Evolutionary conservation across 768 basidiomycete genomes (phyloP).

Genomic region (Rhodosporidiobolus sp.): DNA sequence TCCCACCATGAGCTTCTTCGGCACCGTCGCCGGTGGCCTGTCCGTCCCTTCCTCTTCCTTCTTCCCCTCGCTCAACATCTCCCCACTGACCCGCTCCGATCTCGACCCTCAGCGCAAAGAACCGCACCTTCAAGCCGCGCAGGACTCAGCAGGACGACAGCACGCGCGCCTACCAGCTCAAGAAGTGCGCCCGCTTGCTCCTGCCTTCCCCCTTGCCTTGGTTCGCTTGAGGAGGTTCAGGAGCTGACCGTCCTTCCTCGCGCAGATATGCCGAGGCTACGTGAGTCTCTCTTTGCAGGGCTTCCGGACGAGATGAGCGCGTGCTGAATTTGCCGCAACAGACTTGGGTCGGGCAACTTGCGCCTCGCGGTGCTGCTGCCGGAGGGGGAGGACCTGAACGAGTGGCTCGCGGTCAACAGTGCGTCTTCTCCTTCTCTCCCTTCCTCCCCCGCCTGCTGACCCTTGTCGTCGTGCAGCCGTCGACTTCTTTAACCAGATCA

Average conservation of each 20-base stretch:
- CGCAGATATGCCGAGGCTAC: conserved; percentile 76
- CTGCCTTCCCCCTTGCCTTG: background rate
- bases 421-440: conserved; percentile 41
- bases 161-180: conserved; percentile 86
- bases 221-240: background rate
- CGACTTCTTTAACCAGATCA: conserved; percentile 99
- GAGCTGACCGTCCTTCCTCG: background rate
- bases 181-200: conserved; percentile 60
- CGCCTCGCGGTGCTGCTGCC: conserved; percentile 87
- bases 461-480: conserved; percentile 61
- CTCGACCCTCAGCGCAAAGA: conserved; percentile 64
- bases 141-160: conserved; percentile 50
- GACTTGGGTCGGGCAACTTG: conserved; percentile 87
- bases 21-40: conserved; percentile 25
- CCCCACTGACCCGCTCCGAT: conserved; percentile 3
- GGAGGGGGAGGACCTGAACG: conserved; percentile 93
- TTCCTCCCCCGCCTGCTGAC: background rate
- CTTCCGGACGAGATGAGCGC: background rate
- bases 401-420: conserved; percentile 99
- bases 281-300: background rate
- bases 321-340: background rate
- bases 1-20: conserved; percentile 31
- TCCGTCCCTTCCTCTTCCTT: background rate
- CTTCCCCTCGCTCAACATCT: background rate
- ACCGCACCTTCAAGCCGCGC: conserved; percentile 92